A percentile compares a stretch with the other conserved stretches of the same genome.
These are phyloP conservation scores for Serendipita vermifera DNA, from an alignment of 768 basidiomycete genomes.

Conservation along the genomic window DNA sequence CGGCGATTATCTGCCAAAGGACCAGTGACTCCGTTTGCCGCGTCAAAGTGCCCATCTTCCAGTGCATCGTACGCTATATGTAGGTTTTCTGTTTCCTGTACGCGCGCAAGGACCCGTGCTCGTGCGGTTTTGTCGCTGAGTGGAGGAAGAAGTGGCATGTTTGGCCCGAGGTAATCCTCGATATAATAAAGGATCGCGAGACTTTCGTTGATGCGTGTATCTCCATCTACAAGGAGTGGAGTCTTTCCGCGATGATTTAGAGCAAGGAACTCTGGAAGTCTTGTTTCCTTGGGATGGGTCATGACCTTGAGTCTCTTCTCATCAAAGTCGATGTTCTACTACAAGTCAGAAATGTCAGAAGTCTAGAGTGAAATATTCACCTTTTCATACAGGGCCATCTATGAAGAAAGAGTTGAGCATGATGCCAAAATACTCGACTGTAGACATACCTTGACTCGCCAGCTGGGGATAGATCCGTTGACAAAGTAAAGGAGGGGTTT, in stretches of 20 bases:
- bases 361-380: background rate
- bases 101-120: constrained; percentile 6
- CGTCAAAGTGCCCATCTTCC: background rate
- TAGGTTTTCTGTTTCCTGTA: background rate
- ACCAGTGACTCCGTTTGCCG: background rate
- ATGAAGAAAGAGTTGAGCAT: background rate
- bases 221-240: constrained; percentile 7
- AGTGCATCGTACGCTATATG: background rate
- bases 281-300: constrained; percentile 9
- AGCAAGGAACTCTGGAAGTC: constrained; percentile 4
- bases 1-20: background rate
- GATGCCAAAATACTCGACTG: background rate
- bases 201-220: constrained; percentile 3
- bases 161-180: constrained; percentile 7
- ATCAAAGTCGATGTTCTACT: background rate
- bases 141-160: background rate
- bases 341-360: background rate
- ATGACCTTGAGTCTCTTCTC: constrained; percentile 1
- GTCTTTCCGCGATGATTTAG: constrained; percentile 9
- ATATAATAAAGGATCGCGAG: constrained; percentile 8
- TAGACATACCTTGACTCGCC: constrained; percentile 2
- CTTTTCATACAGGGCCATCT: constrained; percentile 9
- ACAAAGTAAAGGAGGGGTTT: constrained; percentile 9
- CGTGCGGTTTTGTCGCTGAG: background rate
- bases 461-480: constrained; percentile 7